These are phyloP conservation scores for Trichomonascaceae sp. DNA, from an alignment of 1,139 yeast genomes.

Conservation along the genomic window DNA sequence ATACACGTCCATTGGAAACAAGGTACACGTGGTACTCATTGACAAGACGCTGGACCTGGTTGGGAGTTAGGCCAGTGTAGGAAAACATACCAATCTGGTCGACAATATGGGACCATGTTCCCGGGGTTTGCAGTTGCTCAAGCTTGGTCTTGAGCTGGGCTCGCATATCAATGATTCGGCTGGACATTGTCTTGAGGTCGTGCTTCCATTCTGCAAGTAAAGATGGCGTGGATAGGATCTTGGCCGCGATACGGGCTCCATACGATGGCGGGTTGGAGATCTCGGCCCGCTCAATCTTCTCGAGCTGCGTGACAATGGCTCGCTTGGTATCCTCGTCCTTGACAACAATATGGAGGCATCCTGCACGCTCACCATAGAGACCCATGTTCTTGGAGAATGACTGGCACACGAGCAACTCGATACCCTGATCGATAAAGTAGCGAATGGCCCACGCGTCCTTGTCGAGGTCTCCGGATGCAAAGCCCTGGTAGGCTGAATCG, in stretches of 20 bases:
- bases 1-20: conserved; percentile 81
- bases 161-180: conserved; percentile 68
- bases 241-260: conserved; percentile 79
- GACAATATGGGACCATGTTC: conserved; percentile 76
- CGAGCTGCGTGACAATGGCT: conserved; percentile 62
- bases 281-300: conserved; percentile 69
- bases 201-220: conserved; percentile 62
- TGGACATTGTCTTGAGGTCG: conserved; percentile 67
- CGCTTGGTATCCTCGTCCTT: conserved; percentile 19
- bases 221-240: conserved; percentile 48
- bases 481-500: conserved; percentile 93
- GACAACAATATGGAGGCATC: conserved; percentile 57
- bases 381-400: conserved; percentile 98
- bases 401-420: conserved; percentile 62
- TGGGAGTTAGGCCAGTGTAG: conserved; percentile 65
- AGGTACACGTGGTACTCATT: conserved; percentile 68
- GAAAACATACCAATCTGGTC: conserved; percentile 96
- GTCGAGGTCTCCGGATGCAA: conserved; percentile 57
- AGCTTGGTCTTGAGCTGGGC: conserved; percentile 32
- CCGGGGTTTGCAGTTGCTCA: conserved; percentile 43
- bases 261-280: conserved; percentile 92
- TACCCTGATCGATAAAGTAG: conserved; percentile 29
- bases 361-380: conserved; percentile 89
- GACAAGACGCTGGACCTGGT: conserved; percentile 59
- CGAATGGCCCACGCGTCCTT: conserved; percentile 39